Conservation (phyloP, 2,329 filamentous ascomycete genomes). For the Madurella mycetomatis region DNA sequence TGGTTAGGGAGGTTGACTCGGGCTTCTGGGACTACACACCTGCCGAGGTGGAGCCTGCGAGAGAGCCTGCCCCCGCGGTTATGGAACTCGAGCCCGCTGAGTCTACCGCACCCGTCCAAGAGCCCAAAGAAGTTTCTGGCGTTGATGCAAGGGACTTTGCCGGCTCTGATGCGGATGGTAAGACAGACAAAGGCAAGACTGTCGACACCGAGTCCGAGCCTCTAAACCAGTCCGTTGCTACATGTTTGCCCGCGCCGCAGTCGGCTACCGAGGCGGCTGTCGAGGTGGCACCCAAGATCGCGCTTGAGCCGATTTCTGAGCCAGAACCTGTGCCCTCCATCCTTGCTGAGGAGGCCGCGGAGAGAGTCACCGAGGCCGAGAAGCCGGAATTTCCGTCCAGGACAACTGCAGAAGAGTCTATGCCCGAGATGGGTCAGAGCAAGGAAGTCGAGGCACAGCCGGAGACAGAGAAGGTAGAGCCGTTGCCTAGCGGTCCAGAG, state of each 20-base stretch:
- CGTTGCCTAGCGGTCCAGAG: constrained; percentile 6
- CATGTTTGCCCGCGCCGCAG: neutral
- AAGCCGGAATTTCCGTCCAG: constrained; percentile 1
- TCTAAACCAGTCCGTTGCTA: neutral
- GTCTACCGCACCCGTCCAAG: constrained; percentile 2
- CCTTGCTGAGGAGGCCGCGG: neutral
- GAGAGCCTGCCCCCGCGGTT: constrained; percentile 12
- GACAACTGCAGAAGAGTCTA: neutral
- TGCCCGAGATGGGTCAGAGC: constrained; percentile 2
- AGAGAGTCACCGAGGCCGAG: neutral
- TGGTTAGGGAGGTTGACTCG: constrained; percentile 21
- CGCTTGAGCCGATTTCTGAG: constrained; percentile 4
- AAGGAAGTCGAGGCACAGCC: constrained; percentile 14
- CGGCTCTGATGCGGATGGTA: neutral
- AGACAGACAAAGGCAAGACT: constrained; percentile 2
- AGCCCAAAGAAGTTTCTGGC: constrained; percentile 1
- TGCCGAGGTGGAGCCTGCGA: constrained; percentile 11
- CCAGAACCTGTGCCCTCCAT: constrained; percentile 3
- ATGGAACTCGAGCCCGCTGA: constrained; percentile 15
- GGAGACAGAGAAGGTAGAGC: constrained; percentile 25
- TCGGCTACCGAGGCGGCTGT: neutral
- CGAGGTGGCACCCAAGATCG: constrained; percentile 3
- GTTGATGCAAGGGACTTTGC: constrained; percentile 18
- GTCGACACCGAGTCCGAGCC: constrained; percentile 1
- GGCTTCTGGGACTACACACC: constrained; percentile 24